These are phyloP conservation scores for Pyricularia grisea DNA, from an alignment of 2,329 filamentous ascomycete genomes.

Conservation along the genomic window DNA sequence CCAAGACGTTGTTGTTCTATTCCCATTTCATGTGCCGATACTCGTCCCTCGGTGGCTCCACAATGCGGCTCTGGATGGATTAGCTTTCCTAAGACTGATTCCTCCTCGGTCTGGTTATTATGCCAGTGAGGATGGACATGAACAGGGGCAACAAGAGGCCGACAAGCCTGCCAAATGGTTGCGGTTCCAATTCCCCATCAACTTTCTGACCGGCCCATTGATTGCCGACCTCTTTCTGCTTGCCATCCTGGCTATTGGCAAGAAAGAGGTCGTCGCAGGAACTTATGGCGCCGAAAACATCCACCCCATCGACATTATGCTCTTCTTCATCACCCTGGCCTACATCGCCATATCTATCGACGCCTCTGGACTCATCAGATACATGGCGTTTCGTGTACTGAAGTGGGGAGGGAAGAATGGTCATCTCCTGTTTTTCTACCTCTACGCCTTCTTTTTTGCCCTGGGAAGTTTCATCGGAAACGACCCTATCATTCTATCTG, in stretches of 20 bases:
- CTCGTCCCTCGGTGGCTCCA: conserved; percentile 43
- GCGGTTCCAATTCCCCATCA: conserved; percentile 51
- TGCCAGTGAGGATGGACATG: neutral
- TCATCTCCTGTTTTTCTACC: conserved; percentile 60
- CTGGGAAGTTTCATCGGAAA: conserved; percentile 64
- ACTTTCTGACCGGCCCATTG: conserved; percentile 62
- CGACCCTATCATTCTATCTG: conserved; percentile 65
- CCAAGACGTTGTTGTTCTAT: conserved; percentile 58
- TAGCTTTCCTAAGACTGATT: conserved; percentile 42
- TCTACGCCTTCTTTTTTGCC: conserved; percentile 63
- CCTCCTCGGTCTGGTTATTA: conserved; percentile 23
- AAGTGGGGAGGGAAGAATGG: conserved; percentile 59
- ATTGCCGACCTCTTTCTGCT: conserved; percentile 64
- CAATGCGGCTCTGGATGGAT: conserved; percentile 30
- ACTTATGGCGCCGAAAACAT: conserved; percentile 59
- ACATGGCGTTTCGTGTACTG: conserved; percentile 60
- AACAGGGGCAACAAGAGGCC: conserved; percentile 9
- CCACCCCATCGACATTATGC: conserved; percentile 62
- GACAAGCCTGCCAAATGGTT: conserved; percentile 30
- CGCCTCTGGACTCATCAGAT: conserved; percentile 63
- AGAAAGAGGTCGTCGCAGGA: conserved; percentile 57
- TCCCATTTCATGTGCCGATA: conserved; percentile 57
- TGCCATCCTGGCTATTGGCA: conserved; percentile 58
- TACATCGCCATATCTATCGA: conserved; percentile 74
- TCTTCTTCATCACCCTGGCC: conserved; percentile 63